These are phyloP conservation scores for Rehmannia glutinosa DNA, from an alignment of 257 asterid species.

Conservation along the genomic window DNA sequence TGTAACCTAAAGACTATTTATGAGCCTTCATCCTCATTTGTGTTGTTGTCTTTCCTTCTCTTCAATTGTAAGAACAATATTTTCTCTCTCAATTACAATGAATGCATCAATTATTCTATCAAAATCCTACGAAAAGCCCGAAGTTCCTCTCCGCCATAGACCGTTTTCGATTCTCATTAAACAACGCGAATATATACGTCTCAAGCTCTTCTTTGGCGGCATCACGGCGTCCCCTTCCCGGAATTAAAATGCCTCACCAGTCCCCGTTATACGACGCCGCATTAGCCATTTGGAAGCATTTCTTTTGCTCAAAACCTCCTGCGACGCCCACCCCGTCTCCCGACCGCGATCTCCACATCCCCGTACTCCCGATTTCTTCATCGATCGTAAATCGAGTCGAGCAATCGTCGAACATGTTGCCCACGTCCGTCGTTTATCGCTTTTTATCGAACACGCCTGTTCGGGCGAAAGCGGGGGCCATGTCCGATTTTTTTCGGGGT, in stretches of 20 bases:
- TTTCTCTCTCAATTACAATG: no score
- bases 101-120: no score
- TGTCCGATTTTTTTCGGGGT: slow-evolving; percentile 33
- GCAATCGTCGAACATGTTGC: slow-evolving; percentile 58
- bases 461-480: slow-evolving; percentile 36
- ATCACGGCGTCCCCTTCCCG: slow-evolving; percentile 69
- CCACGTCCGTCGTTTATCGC: slow-evolving; percentile 42
- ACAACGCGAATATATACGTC: slow-evolving; percentile 60
- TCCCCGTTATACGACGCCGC: slow-evolving; percentile 80
- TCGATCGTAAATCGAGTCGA: slow-evolving; percentile 54
- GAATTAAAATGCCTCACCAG: slow-evolving; percentile 38
- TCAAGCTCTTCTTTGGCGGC: slow-evolving; percentile 64
- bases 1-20: no score
- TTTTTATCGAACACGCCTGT: slow-evolving; percentile 34
- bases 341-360: slow-evolving; percentile 60
- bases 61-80: no score
- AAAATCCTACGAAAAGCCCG: slow-evolving; percentile 85
- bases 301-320: slow-evolving; percentile 60
- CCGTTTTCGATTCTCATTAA: slow-evolving; percentile 78
- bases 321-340: slow-evolving; percentile 97
- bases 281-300: slow-evolving; percentile 50
- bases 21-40: no score
- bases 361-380: slow-evolving; percentile 63
- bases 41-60: no score
- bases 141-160: slow-evolving; percentile 67